A percentile compares a stretch with the other conserved stretches of the same genome.
These are phyloP conservation scores for Huntiella abstrusa DNA, from an alignment of 2,329 filamentous ascomycete species.

Conservation along the genomic window DNA sequence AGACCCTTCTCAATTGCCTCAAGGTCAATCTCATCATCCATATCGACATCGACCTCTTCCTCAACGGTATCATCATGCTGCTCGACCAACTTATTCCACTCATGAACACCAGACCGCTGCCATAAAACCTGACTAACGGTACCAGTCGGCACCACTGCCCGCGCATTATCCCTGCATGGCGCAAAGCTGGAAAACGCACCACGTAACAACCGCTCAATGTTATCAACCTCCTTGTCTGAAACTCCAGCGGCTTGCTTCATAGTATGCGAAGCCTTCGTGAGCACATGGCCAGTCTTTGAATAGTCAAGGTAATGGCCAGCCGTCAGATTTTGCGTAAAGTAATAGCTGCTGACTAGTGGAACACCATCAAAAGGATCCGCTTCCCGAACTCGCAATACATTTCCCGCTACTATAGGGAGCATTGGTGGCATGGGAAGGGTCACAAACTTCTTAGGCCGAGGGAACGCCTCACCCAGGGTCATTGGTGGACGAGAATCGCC, in stretches of 20 bases:
- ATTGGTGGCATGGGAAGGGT: constrained; percentile 39
- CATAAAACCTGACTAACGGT: constrained; percentile 57
- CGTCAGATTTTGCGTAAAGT: constrained; percentile 46
- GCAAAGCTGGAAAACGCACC: constrained; percentile 67
- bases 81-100: constrained; percentile 46
- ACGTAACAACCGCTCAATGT: constrained; percentile 57
- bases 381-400: constrained; percentile 32
- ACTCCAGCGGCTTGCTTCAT: constrained; percentile 41
- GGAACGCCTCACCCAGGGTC: constrained; percentile 51
- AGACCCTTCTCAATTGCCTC: constrained; percentile 33
- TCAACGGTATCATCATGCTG: constrained; percentile 21
- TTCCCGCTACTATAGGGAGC: constrained; percentile 48
- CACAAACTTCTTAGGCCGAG: constrained; percentile 24
- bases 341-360: constrained; percentile 35
- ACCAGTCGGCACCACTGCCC: constrained; percentile 48
- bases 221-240: constrained; percentile 35
- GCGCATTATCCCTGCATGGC: constrained; percentile 54
- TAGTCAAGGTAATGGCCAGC: constrained; percentile 54
- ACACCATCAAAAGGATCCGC: constrained; percentile 37
- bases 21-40: constrained; percentile 29
- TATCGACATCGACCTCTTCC: constrained; percentile 17
- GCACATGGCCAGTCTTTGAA: constrained; percentile 26
- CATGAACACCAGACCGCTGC: constrained; percentile 48
- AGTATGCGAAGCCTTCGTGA: constrained; percentile 30
- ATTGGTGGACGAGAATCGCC: constrained; percentile 21